Evolutionary conservation across 1,284 basidiomycete species (phyloP), one percentile per base, ranked within the genome.

Genomic region (Tilletia indica): DNA sequence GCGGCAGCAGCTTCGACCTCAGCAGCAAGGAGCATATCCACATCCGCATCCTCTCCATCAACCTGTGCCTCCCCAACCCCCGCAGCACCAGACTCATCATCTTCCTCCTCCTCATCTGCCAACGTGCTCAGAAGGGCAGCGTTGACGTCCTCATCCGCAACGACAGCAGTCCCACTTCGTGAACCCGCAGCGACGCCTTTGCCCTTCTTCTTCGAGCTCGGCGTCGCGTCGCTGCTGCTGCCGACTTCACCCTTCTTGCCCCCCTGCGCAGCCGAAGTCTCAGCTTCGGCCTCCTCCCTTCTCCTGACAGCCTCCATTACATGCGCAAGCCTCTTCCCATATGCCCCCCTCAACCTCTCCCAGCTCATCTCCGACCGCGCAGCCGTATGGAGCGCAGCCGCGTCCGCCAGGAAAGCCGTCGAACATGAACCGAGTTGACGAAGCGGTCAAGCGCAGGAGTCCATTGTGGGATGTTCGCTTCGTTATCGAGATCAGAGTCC

Each of bases 401-500:
- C 78, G 9, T 74, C 70, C 63, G 77, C 79, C 69, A 83, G 74
- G 49, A 72, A 67, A 3, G 68, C 68, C 74, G 72, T 31, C 79
- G 77, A 48, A 77, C 76, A 19, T 51, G 47, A 56, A 78, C 71
- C 68, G 78, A 74, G 21, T 70, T 74, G 0, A 71, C 49, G 71
- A 82, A 83, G 42, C 74, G 74, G 34, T 81, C 73, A 16, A 82
- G 72, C 70, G 81, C 80, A 3, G 72, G 68, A 31, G 71, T 56
- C 80, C 80, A 83, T 1, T 78, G 61, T 0, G 78, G 58, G 34
- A 61, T 72, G 69, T 83, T 82, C 54, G 82, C 82, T 14, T 81
- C 76, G 21, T 80, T 76, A 12, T 77, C 77, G 25, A 83, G 71
- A 36, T 83, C 82, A 67, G 81, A 81, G 68, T 83, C 80, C 78